Evolutionary conservation across 1,284 basidiomycete genomes (phyloP), one percentile per base, ranked within the genome.

Genomic region (Fistulina hepatica): DNA sequence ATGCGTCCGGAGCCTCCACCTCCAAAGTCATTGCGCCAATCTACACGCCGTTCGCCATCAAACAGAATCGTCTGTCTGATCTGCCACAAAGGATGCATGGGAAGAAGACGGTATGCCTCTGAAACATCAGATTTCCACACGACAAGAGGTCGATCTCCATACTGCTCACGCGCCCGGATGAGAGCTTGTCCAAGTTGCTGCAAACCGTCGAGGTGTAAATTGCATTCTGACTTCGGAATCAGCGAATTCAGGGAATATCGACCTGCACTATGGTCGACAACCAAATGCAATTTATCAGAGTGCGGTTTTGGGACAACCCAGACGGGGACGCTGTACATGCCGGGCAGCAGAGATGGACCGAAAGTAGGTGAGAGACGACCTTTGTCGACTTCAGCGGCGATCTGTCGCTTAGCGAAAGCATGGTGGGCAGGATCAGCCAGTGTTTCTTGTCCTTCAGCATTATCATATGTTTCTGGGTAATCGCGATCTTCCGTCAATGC

Each of bases 271-370:
- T 64, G 61, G 37, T 70, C 52, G 0, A 52, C 60, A 3, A 67
- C 50, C 3, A 69, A 45, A 0, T 55, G 52, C 0, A 59, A 44
- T 7, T 62, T 59, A 6, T 45, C 44, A 0, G 56, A 46, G 5
- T 58, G 43, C 0, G 56, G 56, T 36, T 65, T 65, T 0, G 61
- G 60, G 0, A 66, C 55, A 2, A 55, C 58, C 21, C 58, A 48
- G 0, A 67, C 34, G 0, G 64, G 65, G 39, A 58, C 56, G 15
- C 43, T 50, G 25, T 56, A 55, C 63, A 67, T 67, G 0, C 64
- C 64, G 0, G 62, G 64, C 0, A 65, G 44, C 0, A 69, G 49
- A 1, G 58, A 43, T 0, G 48, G 39, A 0, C 56, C 54, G 41
- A 69, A 64, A 3, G 53, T 5, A 0, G 13, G 21, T 0, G 63